Percentiles rank a stretch among this genome's conserved stretches.
These are phyloP conservation scores for Alternaria novae-zelandiae DNA, from an alignment of 2,329 filamentous ascomycete genomes.

Conservation along the genomic window DNA sequence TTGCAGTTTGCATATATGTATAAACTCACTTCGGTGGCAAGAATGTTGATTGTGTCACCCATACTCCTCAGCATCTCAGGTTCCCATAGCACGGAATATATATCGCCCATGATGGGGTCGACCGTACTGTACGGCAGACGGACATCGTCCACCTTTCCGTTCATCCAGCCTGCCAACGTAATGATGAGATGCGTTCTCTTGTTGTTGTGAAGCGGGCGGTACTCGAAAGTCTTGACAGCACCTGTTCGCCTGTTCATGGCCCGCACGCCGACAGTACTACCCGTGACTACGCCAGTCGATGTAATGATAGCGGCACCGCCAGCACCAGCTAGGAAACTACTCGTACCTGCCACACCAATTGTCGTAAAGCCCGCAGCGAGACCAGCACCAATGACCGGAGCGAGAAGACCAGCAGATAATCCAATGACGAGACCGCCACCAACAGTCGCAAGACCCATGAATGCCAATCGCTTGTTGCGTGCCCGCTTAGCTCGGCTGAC, in stretches of 20 bases:
- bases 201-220: constrained; percentile 95
- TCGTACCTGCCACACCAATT: constrained; percentile 88
- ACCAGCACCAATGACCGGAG: constrained; percentile 91
- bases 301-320: constrained; percentile 95
- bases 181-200: constrained; percentile 96
- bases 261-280: constrained; percentile 82
- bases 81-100: constrained; percentile 97
- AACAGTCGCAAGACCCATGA: constrained; percentile 97
- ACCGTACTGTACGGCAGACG: constrained; percentile 94
- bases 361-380: constrained; percentile 94
- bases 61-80: constrained; percentile 97
- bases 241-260: constrained; percentile 89
- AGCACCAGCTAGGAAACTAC: constrained; percentile 86
- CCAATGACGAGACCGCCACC: constrained; percentile 95
- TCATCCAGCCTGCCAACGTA: constrained; percentile 97
- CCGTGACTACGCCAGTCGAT: constrained; percentile 83
- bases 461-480: constrained; percentile 81
- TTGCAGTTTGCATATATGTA: constrained; percentile 26
- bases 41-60: constrained; percentile 97
- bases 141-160: constrained; percentile 95
- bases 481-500: constrained; percentile 82
- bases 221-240: constrained; percentile 95
- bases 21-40: constrained; percentile 84
- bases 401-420: constrained; percentile 87
- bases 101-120: constrained; percentile 96